Evolutionary conservation across 176 grass and related monocot species (phyloP), one percentile per base, ranked within the genome.

Genomic region (Aegilops tauschii): DNA sequence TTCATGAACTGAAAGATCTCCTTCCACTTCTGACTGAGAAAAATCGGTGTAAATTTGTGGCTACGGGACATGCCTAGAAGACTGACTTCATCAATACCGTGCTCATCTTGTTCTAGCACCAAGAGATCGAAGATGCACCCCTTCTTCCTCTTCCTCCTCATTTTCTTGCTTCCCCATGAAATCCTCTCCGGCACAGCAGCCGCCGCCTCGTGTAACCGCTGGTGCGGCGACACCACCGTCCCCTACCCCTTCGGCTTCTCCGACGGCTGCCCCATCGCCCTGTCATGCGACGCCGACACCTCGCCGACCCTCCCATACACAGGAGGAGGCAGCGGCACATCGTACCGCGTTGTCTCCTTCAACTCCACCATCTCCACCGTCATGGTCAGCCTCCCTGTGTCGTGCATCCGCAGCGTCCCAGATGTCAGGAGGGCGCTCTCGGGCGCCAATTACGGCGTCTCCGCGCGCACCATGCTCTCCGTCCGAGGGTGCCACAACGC

Each of bases 231-330:
- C 25, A 23, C 0, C 3, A 11, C 0, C 1, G 88, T 90, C 1
- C 75, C 84, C 2, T 97, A 91, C 59, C 92, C 95, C 0, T 90
- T 97, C 23, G 92, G 92, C 52, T 97, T 97, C 90, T 88, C 86
- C 16, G 7, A 5, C 9, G 69, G 31, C 12, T 97, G 92, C 78
- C 63, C 16, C 9, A 88, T 97, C 81, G 3, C 3, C 16, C 61
- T 94, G 1, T 36, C 30, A 31, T 94, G 88, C 86, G 54, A 80
- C 75, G 34, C 58, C 25, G 28, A 14, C 20, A 4, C 13, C 13
- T 50, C 47, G 12, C 6, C 52, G 17, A 31, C 79, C 9, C 87
- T 85, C 12, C 0, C 58, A 2, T 61, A 61, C 58, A 61, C 2
- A 32, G 4, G 21, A 32, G 4, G 21, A n/a, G 17, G 1, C 58